Evolutionary conservation across 768 basidiomycete genomes (phyloP), one percentile per base, ranked within the genome.

Genomic region (Suillus tomentosus): DNA sequence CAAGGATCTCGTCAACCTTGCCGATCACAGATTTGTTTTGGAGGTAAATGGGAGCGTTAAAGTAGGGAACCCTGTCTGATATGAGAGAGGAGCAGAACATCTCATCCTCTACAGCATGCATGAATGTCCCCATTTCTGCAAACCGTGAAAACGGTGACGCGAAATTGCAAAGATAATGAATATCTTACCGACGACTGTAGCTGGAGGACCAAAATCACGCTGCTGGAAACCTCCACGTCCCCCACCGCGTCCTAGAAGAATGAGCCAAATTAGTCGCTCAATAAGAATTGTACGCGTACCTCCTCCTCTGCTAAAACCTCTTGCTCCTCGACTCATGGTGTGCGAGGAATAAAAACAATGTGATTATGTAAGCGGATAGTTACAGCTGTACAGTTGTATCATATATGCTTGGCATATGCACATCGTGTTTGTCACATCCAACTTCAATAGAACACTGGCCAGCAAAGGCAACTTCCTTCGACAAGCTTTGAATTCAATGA

Each of bases 1-100:
- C 97, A n/a, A 99, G 85, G 69, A 99, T 99, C 78, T 99, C 97
- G 78, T 99, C 97, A 48, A 99, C 91, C 79, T 97, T 98, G 66
- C 97, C 96, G 66, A 99, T 94, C 68, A 87, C 83, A 11, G 94
- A 92, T 79, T 97, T 99, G 78, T 98, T 97, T 82, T 94, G 89
- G 60, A 99, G 85, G 77, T 96, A 99, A 74, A 99, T 95, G 57
- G 96, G 96, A 0, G 96, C 96, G 76, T 99, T 99, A 86, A 99
- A 99, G 78, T 95, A 96, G 0, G 97, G 97, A 34, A 99, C 95
- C 81, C 93, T 96, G 78, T 96, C 89, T 3, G 89, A 78, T 73
- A 94, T 84, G 22, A 87, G 78, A 4, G 95, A 94, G 8, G 88
- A 82, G 76, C 97, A 99, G 59, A 99, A 84, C 96, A 99, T 99